phyloP scores from a whole-genome alignment of 805 yeast genomes.

The Ogataea siamensis region DNA sequence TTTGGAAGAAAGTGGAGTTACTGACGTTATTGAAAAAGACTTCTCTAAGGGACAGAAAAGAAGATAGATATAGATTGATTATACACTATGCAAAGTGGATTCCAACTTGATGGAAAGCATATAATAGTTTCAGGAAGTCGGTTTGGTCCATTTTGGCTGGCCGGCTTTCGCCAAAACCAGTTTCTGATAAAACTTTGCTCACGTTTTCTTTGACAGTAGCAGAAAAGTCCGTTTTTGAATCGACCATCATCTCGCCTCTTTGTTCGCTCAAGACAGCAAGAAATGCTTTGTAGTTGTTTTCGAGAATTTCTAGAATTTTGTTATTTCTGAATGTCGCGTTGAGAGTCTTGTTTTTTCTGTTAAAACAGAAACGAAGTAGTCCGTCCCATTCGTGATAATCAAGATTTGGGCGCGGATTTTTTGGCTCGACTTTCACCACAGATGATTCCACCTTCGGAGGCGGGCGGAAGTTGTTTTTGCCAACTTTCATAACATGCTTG shows the following conservation, averaged over 20 bases:
- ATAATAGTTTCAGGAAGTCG: conserved; percentile 80
- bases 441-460: conserved; percentile 98
- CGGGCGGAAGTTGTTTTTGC: conserved; percentile 93
- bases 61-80: conserved; percentile 38
- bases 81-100: conserved; percentile 78
- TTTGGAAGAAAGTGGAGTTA: conserved; percentile 91
- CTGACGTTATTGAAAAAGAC: conserved; percentile 79
- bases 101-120: conserved; percentile 95
- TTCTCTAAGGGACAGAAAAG: conserved; percentile 45
- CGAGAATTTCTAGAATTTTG: conserved; percentile 77
- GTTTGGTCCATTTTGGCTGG: conserved; percentile 94
- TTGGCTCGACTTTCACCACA: conserved; percentile 90
- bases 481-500: conserved; percentile 97
- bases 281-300: conserved; percentile 81
- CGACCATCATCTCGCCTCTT: conserved; percentile 47
- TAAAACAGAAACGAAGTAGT: conserved; percentile 82
- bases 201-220: conserved; percentile 66
- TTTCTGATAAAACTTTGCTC: conserved; percentile 68
- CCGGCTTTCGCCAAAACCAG: conserved; percentile 81
- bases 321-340: conserved; percentile 88
- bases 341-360: conserved; percentile 88
- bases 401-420: conserved; percentile 88
- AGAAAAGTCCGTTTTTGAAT: conserved; percentile 38
- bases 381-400: conserved; percentile 99
- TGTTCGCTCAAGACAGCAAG: conserved; percentile 50